Evolutionary conservation across 768 basidiomycete species (phyloP), one percentile per base, ranked within the genome.

Genomic region (Leucocoprinus sp.): DNA sequence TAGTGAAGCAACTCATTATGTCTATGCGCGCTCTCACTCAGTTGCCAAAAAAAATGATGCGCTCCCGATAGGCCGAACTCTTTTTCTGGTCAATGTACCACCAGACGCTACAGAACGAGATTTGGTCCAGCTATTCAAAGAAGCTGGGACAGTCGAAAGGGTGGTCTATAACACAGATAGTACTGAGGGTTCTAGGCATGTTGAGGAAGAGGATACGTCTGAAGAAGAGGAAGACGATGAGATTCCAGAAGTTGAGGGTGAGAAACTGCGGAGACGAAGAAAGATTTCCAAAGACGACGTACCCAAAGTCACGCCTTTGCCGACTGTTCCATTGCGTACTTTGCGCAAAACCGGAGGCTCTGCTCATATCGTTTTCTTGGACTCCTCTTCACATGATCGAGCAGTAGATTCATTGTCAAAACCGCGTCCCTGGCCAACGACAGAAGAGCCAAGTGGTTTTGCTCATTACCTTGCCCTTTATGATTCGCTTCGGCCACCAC

Each of bases 31-130:
- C n/a, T 57, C 72, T 3, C 88, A 93, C 57, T 57, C 64, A 19
- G 65, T 70, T 3, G 68, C 78, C 12, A 76, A 76, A 55, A 69
- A 33, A 38, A 46, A 52, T 52, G 31, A 70, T 26, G 65, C 42
- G 67, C 75, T 52, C 60, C 72, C 72, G 4, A 56, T 76, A 24
- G 79, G 75, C 12, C 75, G 91, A 35, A 93, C 91, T 0, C 69
- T 95, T 8, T 97, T 97, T 57, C 65, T 93, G 2, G 87, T 86
- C 44, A 96, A 97, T 55, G 65, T 93, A 4, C 92, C 93, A 1
- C 82, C 90, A 45, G 91, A 95, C 59, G 78, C 88, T 2, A 87
- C 88, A 1, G 86, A 88, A 54, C 72, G 86, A 28, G 89, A 92
- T 56, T 63, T 96, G 0, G 67, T 78, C 2, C 63, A 76, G 8